A percentile compares a stretch with the other conserved stretches of the same genome.
phyloP scores from a whole-genome alignment of 2,329 filamentous ascomycete genomes.

The Remersonia thermophila region DNA sequence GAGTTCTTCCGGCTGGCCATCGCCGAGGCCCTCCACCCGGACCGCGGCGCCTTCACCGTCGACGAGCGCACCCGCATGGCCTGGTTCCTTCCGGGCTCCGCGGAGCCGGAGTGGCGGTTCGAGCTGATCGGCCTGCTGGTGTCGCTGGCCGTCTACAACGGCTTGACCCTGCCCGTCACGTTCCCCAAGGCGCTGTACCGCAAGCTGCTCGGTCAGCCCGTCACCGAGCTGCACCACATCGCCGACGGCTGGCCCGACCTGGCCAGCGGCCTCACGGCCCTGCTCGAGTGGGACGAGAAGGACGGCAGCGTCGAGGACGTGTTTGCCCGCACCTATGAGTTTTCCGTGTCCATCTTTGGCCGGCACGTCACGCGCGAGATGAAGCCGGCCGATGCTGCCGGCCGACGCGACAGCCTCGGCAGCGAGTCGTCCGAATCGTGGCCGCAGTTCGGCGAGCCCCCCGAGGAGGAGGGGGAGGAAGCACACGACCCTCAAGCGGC shows the following conservation, averaged over 20 bases:
- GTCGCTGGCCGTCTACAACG: constrained; percentile 85
- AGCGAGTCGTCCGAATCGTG: constrained; percentile 11
- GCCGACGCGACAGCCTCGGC: background rate
- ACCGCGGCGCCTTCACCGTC: constrained; percentile 68
- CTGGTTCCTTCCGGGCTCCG: constrained; percentile 76
- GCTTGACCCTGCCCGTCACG: constrained; percentile 77
- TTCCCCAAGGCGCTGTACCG: constrained; percentile 79
- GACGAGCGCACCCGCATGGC: constrained; percentile 66
- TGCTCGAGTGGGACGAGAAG: constrained; percentile 64
- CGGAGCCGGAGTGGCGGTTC: constrained; percentile 79
- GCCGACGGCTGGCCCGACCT: constrained; percentile 79
- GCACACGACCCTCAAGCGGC: constrained; percentile 13
- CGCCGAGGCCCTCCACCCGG: constrained; percentile 63
- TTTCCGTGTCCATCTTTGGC: constrained; percentile 53
- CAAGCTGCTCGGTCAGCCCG: constrained; percentile 58
- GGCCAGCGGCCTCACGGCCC: constrained; percentile 56
- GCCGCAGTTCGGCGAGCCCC: constrained; percentile 15
- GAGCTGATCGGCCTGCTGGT: constrained; percentile 81
- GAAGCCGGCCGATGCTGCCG: constrained; percentile 19
- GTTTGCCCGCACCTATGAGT: constrained; percentile 77
- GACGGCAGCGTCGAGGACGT: constrained; percentile 69
- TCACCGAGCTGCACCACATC: constrained; percentile 63
- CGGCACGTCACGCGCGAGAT: constrained; percentile 46
- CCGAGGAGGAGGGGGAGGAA: too few species aligned
- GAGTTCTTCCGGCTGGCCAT: constrained; percentile 87